Conservation (phyloP, 2,329 filamentous ascomycete genomes). For the Exophiala lecanii-corni region DNA sequence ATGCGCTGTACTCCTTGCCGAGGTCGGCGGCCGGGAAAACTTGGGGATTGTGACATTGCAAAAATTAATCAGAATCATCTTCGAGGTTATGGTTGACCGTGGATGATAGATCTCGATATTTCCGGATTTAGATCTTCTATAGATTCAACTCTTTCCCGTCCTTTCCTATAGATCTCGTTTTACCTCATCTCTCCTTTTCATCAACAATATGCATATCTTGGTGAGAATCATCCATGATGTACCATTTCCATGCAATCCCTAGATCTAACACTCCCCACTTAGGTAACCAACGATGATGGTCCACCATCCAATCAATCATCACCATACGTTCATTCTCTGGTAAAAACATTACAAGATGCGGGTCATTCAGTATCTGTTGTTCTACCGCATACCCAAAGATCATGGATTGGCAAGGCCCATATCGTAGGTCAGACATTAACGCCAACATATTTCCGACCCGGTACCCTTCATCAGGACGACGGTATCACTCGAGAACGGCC, state of each 20-base stretch:
- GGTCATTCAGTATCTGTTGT: constrained; percentile 89
- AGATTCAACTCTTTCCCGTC: too few relatives aligned
- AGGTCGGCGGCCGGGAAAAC: too few relatives aligned
- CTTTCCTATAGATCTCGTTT: too few relatives aligned
- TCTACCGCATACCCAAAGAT: constrained; percentile 84
- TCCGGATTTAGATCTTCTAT: too few relatives aligned
- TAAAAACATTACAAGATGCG: constrained; percentile 62
- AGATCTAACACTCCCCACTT: too few relatives aligned
- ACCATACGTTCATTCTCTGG: constrained; percentile 72
- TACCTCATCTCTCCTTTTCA: too few relatives aligned
- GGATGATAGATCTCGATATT: too few relatives aligned
- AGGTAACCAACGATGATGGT: constrained; percentile 68
- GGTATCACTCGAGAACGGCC: constrained; percentile 63
- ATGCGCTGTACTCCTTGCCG: too few relatives aligned
- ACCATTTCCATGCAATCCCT: too few relatives aligned
- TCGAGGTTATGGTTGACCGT: too few relatives aligned
- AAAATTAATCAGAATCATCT: too few relatives aligned
- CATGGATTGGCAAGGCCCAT: constrained; percentile 98
- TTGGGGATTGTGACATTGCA: too few relatives aligned
- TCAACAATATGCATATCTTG: constrained; percentile 53
- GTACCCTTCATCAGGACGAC: constrained; percentile 57
- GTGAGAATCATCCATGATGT: constrained; percentile 33
- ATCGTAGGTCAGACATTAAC: constrained; percentile 85
- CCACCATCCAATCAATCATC: constrained; percentile 73
- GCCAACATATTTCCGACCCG: constrained; percentile 75